Base-by-base conservation (phyloP, 208 protist species). In the Blastocrithidia nonstop region DNA sequence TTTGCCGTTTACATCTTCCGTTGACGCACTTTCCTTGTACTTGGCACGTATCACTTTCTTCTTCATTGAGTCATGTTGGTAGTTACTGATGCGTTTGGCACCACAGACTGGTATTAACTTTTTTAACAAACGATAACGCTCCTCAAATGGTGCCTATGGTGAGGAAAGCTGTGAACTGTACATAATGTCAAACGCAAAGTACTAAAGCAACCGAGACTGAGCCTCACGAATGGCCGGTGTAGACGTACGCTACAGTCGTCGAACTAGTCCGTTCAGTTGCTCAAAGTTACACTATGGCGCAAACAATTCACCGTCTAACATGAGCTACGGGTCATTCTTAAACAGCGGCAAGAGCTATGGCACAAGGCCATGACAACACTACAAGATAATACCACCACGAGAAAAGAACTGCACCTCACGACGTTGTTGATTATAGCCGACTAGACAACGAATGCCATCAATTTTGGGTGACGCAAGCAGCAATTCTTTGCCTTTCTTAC, bases 101-200 rank as follows among this genome's bases (percentile, higher is more conserved):
- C 74, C 72, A 45, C 74, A 83, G 4, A 61, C 60, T 1, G 78
- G 82, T 48, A 88, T 86, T 15, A 88, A 56, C 39, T 68, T 68
- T 54, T 88, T 88, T 16, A 92, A 57, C 26, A 92, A 55, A 1
- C 54, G 59, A 48, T 88, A 88, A 6, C 82, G 77, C 60, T 88
- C 77, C 35, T 68, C 62, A 49, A 88, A 92, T 1, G 78, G 63
- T 2, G 77, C 82, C 20, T 57, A 27, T 0, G 43, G 41, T 3
- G 66, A 54, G 16, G 64, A 70, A 20, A 86, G 69, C 42, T 70
- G 52, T 15, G 49, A 33, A 31, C 63, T 78, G 62, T 86, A 80
- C 75, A 92, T 88, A 44, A 88, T 80, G 58, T 92, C 83, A 57
- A 92, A 92, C 4, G 78, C 75, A 49, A 83, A 87, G 66, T 86